Evolutionary conservation across 805 yeast genomes (phyloP).

Genomic region (Lipomyces orientalis): DNA sequence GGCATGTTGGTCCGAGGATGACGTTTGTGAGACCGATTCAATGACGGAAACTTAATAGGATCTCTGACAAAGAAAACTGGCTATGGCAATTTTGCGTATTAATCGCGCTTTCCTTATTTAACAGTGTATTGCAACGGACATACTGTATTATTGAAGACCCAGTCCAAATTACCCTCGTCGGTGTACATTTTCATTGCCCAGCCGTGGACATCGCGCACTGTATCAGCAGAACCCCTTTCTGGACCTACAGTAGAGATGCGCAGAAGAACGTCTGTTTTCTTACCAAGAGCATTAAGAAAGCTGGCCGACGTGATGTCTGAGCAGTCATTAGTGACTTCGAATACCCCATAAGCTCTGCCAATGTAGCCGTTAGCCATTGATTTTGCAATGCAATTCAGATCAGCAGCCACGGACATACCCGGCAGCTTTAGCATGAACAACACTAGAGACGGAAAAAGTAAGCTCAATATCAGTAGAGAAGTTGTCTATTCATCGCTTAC

Average conservation of each 20-base stretch:
- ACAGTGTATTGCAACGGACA: neutral
- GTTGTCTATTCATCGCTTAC: neutral
- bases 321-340: slow-evolving; percentile 86
- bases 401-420: slow-evolving; percentile 43
- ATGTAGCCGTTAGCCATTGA: neutral
- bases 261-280: slow-evolving; percentile 63
- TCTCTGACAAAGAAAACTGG: slow-evolving; percentile 86
- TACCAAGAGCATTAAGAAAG: slow-evolving; percentile 71
- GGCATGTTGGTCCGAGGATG: slow-evolving; percentile 78
- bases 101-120: neutral
- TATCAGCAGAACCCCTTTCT: slow-evolving; percentile 78
- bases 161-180: slow-evolving; percentile 82
- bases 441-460: slow-evolving; percentile 43
- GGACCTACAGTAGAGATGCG: slow-evolving; percentile 91
- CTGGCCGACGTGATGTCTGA: slow-evolving; percentile 72
- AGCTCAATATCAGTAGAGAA: neutral
- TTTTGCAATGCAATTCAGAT: neutral
- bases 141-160: slow-evolving; percentile 78
- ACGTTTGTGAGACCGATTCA: slow-evolving; percentile 88
- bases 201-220: slow-evolving; percentile 89
- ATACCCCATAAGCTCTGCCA: slow-evolving; percentile 74
- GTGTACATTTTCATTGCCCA: slow-evolving; percentile 80
- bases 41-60: slow-evolving; percentile 83
- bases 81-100: neutral
- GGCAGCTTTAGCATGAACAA: slow-evolving; percentile 91